Evolutionary conservation across 192 early-diverging fungal genomes (phyloP).

Genomic region (Lobosporangium transversale): DNA sequence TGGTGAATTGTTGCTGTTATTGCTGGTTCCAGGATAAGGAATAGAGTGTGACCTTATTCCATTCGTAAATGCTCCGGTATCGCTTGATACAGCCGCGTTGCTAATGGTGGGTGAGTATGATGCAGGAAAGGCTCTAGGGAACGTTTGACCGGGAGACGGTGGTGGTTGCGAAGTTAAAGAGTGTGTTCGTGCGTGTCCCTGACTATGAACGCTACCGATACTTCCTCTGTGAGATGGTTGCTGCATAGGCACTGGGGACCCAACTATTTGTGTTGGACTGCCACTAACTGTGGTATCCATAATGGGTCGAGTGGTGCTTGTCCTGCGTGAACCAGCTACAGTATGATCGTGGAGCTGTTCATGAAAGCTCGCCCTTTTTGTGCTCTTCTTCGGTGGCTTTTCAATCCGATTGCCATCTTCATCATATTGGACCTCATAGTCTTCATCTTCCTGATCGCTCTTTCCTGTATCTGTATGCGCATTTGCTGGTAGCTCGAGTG

Average conservation of each 20-base stretch:
- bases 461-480: slow-evolving; percentile 2
- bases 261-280: slow-evolving; percentile 35
- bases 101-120: slow-evolving; percentile 43
- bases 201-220: slow-evolving; percentile 46
- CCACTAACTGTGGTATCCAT: slow-evolving; percentile 15
- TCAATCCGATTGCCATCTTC: slow-evolving; percentile 53
- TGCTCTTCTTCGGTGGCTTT: slow-evolving; percentile 4
- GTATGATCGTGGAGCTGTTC: background rate
- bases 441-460: slow-evolving; percentile 40
- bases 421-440: slow-evolving; percentile 49
- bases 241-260: slow-evolving; percentile 36
- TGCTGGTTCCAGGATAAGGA: slow-evolving; percentile 26
- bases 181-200: slow-evolving; percentile 12
- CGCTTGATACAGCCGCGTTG: slow-evolving; percentile 7
- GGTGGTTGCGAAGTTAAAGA: slow-evolving; percentile 40
- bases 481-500: slow-evolving; percentile 16
- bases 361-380: slow-evolving; percentile 12
- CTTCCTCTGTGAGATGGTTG: slow-evolving; percentile 32
- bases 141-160: slow-evolving; percentile 27
- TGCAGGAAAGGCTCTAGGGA: slow-evolving; percentile 34
- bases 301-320: slow-evolving; percentile 7
- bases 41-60: slow-evolving; percentile 37
- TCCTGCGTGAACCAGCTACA: slow-evolving; percentile 23
- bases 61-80: slow-evolving; percentile 7
- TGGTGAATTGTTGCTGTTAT: slow-evolving; percentile 15